Evolutionary conservation across 2,329 filamentous ascomycete genomes (phyloP).

Genomic region (Colletotrichum tropicicola): DNA sequence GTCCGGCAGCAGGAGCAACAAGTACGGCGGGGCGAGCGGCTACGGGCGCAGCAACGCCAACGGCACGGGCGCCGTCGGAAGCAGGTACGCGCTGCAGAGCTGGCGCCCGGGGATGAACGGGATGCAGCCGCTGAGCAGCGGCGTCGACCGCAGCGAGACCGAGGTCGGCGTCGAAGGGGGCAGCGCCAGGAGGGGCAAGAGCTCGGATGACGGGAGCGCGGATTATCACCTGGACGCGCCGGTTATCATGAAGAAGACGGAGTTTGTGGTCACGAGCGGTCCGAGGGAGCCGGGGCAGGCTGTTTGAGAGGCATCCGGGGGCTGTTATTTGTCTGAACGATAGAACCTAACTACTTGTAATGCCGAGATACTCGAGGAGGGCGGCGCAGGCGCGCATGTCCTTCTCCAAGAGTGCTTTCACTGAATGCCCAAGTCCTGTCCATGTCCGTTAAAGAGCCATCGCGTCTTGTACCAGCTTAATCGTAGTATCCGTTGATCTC

Average conservation of each 20-base stretch:
- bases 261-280: slow-evolving; percentile 27
- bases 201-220: slow-evolving; percentile 17
- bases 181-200: slow-evolving; percentile 8
- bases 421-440: too few relatives aligned
- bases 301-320: background rate
- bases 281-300: slow-evolving; percentile 6
- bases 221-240: slow-evolving; percentile 10
- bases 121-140: slow-evolving; percentile 33
- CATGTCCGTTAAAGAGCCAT: too few relatives aligned
- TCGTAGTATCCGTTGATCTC: too few relatives aligned
- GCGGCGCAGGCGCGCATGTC: background rate
- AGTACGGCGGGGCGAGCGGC: slow-evolving; percentile 32
- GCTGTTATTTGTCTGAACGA: background rate
- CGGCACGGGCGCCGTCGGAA: background rate
- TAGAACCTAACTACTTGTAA: background rate
- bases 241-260: slow-evolving; percentile 25
- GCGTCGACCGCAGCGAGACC: slow-evolving; percentile 9
- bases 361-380: background rate
- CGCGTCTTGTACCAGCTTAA: too few relatives aligned
- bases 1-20: slow-evolving; percentile 20
- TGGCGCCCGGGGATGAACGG: slow-evolving; percentile 36
- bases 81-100: slow-evolving; percentile 38
- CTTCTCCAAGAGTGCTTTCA: too few relatives aligned
- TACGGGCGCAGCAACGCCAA: slow-evolving; percentile 2
- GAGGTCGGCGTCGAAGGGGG: background rate